Evolutionary conservation across 768 basidiomycete species (phyloP), one percentile per base, ranked within the genome.

Genomic region (Tylopilus vinaceipallidus): DNA sequence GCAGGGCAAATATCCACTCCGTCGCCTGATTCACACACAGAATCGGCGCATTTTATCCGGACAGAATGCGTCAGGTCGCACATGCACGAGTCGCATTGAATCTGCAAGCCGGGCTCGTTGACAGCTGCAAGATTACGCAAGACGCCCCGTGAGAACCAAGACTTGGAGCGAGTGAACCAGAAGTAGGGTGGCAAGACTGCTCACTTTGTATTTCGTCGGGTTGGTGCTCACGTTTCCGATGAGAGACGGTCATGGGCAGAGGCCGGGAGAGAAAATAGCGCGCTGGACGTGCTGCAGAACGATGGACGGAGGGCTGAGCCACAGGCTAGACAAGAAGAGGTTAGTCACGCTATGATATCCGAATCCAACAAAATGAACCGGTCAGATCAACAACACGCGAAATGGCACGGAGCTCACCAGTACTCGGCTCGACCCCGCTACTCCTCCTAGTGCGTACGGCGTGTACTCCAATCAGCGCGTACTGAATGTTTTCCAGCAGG

Each of bases 21-120:
- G 37, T 86, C 82, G 22, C 82, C 78, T 3, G 81, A 79, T 44
- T 82, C 85, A 46, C 89, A 93, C 34, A 71, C 74, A 6, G 82
- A 78, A 68, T 91, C 88, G 27, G 95, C 95, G 65, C 95, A 99
- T 70, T 95, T 94, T 65, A 99, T 92, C 54, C 95, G 88, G 54
- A 97, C 83, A n/a, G 91, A 91, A 65, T 98, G 93, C 3, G 97
- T 98, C 57, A 98, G 79, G 71, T 98, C 93, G 70, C 83, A 81
- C 54, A 73, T 73, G 69, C 95, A 95, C 13, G 81, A 71, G 66
- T 94, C 92, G 73, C 92, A 95, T 56, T 85, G 79, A 57, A 89
- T 88, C 62, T 90, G 84, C 30, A 87, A 74, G 51, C 88, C 91
- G 14, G 90, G 89, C 56, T 92, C 90, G 61, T 82, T 88, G 46